Base-by-base conservation (phyloP, 768 basidiomycete genomes). In the Pleurotus eryngii region DNA sequence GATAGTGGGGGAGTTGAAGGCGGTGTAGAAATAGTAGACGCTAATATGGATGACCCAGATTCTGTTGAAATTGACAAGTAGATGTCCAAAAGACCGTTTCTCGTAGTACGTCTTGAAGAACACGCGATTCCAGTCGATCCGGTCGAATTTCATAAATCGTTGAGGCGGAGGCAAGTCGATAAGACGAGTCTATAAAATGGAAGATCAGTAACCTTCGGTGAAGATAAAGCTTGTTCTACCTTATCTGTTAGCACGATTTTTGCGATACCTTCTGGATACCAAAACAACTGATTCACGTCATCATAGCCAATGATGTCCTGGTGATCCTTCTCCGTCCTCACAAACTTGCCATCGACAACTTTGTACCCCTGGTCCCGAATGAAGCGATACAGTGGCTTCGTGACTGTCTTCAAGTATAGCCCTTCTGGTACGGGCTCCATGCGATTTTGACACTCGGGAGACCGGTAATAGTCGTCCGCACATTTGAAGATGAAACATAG, bases 401-500 rank as follows among this genome's bases (percentile, higher is more conserved):
- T 79, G 64, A 98, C 91, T 1, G 91, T 78, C 46, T 89, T 85
- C 27, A 99, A 78, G 71, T 98, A 99, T n/a, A 98, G 76, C 0
- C 96, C 97, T 65, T 98, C 96, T 0, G 92, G 92, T 0, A 98
- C 93, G 0, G 95, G 86, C 54, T 98, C 95, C 45, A 92, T 75
- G 46, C 93, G 79, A 69, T 84, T 91, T 72, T 99, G 97, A 65
- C 97, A 99, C 66, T 98, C 97, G n/a, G 96, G 87, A 3, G 91
- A 94, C 22, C 97, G 95, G 72, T 99, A 99, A 72, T 98, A 99
- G 74, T 99, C 97, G 69, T 99, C 97, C 12, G 97, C 97, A 67
- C 97, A 98, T 75, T 99, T 99, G 89, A 99, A 99, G 74, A 99
- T 97, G 81, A 98, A 99, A 75, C 95, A 98, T 46, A 99, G 76